Base-by-base conservation (phyloP, 257 asterid genomes). In the Leptodermis oblonga region DNA sequence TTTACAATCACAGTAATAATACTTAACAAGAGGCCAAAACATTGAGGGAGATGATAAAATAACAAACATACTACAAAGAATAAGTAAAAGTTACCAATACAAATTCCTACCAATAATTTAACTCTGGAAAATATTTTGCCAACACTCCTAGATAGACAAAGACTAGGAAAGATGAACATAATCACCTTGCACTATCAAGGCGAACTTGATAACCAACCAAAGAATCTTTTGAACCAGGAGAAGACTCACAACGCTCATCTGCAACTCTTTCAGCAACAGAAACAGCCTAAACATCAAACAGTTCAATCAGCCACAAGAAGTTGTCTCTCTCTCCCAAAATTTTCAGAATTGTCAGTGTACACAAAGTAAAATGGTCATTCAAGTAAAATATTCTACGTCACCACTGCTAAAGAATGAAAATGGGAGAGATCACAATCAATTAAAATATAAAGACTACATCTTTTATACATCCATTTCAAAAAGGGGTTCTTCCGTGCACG, bases 221-320 rank as follows among this genome's bases (percentile, higher is more conserved):
- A 64, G 97, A 87, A 83, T 83, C 87, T 62, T 81, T 75, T 56
- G 96, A 87, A 81, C 99, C 99, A 52, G 97, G 99, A 78, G 82
- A 87, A 60, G 96, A 83, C 78, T 93, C 99, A 78, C 88, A 85
- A 20, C 96, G 96, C 87, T 93, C 99, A 60, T 87, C 90, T 39
- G 97, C 92, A 84, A 93, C 99, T 82, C 99, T 83, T 81, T 90
- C 97, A 79, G 97, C 96, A 78, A 93, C 96, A 76, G 99, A 93
- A 77, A 86, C 55, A 58, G 99, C 99, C 99, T 93, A 77, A 58
- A 73, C 31, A 74, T 52, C 51, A 62, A 76, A 46, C 51, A 62
- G 45, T 53, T 14, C n/a, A 13, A 39, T 76, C 59, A 69, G 62
- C 51, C 33, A 42, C 58, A 45, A 30, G 58, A 65, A 46, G 69